Conservation (phyloP, 2,329 filamentous ascomycete genomes). For the Sclerotiophoma versabilis region DNA sequence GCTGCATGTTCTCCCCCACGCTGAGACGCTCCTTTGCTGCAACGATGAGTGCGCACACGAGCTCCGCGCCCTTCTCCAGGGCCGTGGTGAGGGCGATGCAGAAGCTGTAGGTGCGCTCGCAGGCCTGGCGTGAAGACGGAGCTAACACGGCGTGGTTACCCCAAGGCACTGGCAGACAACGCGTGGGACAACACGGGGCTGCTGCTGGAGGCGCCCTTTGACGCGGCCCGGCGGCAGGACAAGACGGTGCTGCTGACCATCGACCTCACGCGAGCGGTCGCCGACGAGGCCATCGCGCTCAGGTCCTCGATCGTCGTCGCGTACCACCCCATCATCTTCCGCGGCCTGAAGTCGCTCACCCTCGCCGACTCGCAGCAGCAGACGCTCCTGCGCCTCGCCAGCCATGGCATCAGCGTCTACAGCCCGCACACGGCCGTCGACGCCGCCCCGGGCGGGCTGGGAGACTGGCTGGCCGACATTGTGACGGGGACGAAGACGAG, state of each 20-base stretch:
- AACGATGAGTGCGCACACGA: constrained; percentile 51
- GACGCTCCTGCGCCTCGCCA: constrained; percentile 80
- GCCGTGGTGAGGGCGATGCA: constrained; percentile 81
- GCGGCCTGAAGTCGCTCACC: constrained; percentile 86
- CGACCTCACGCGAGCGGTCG: constrained; percentile 87
- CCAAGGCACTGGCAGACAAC: constrained; percentile 85
- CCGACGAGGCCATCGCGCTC: constrained; percentile 83
- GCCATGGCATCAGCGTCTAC: constrained; percentile 92
- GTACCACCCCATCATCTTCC: constrained; percentile 98
- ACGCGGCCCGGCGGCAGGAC: constrained; percentile 61
- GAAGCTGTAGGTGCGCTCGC: constrained; percentile 67
- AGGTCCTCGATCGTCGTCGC: constrained; percentile 82
- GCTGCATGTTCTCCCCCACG: constrained; percentile 45
- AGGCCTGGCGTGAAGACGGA: background rate
- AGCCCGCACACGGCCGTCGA: constrained; percentile 95
- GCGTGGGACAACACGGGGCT: constrained; percentile 96
- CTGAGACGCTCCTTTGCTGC: constrained; percentile 39
- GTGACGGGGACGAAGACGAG: constrained; percentile 65
- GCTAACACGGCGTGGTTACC: constrained; percentile 68
- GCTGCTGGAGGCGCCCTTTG: constrained; percentile 72
- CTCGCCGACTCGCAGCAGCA: constrained; percentile 85
- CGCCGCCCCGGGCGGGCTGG: constrained; percentile 82
- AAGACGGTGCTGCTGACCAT: constrained; percentile 83
- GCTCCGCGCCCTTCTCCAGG: constrained; percentile 67
- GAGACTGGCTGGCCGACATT: constrained; percentile 92